Percentiles rank a stretch among this genome's conserved stretches.
phyloP scores from a whole-genome alignment of 345 rosid species.

The Hypericum perforatum region DNA sequence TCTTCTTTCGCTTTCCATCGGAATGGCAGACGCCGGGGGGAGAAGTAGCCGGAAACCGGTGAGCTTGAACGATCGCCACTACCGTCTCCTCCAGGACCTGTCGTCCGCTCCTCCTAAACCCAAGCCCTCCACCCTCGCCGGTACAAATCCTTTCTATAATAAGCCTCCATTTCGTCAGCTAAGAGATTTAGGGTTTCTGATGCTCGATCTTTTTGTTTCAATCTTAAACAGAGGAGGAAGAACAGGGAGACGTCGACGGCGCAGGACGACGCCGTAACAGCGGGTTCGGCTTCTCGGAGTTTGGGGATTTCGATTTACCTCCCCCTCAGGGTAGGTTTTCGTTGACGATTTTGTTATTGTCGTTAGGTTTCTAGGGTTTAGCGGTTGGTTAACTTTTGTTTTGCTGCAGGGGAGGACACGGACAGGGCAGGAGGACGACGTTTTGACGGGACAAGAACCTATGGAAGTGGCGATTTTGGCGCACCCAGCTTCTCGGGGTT shows the following conservation, averaged over 20 bases:
- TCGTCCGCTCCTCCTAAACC: conserved; percentile 45
- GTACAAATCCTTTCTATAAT: conserved; percentile 1
- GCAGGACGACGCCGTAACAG: conserved; percentile 25
- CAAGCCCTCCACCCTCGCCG: conserved; percentile 16
- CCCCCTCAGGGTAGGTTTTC: too few relatives aligned
- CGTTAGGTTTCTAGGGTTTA: too few relatives aligned
- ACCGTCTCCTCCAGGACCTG: conserved; percentile 66
- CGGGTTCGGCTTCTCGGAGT: background rate
- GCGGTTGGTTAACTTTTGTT: too few relatives aligned
- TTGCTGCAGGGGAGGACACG: too few relatives aligned
- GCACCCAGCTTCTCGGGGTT: background rate
- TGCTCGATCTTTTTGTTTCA: background rate
- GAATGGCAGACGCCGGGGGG: too few relatives aligned
- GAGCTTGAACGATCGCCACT: conserved; percentile 78
- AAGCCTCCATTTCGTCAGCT: background rate
- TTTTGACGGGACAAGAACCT: too few relatives aligned
- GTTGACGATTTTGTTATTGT: too few relatives aligned
- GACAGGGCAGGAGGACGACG: too few relatives aligned
- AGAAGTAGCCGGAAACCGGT: conserved; percentile 37
- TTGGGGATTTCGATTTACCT: too few relatives aligned
- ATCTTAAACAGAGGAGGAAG: conserved; percentile 23
- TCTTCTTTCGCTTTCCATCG: too few relatives aligned
- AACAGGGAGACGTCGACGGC: conserved; percentile 15
- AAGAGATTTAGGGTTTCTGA: background rate
- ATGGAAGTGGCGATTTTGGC: background rate